Base-by-base conservation (phyloP, 495 filamentous ascomycete species). In the Mytilinidion resinicola region DNA sequence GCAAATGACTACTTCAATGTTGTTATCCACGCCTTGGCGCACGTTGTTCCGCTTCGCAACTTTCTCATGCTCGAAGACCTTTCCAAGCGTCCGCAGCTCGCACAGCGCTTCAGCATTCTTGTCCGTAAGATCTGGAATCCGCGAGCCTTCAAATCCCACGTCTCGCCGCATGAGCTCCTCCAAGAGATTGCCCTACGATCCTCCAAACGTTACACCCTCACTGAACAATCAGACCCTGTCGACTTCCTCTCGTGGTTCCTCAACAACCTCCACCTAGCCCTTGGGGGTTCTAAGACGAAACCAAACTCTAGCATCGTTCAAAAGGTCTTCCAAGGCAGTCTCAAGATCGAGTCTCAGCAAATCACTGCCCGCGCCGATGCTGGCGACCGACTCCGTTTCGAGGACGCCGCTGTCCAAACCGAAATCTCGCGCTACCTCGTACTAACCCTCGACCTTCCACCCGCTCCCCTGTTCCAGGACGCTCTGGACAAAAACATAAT, bases 1-100 rank as follows among this genome's bases (percentile, higher is more conserved):
- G 90, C 89, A 49, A 99, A 99, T 73, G 93, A 99, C 73, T 99
- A 97, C 73, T 79, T 97, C 63, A 99, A 99, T 68, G 92, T 96
- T 7, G 83, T 96, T 7, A 84, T 93, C n/a, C 95, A 99, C 67
- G 84, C 93, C 11, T 79, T 99, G 12, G 85, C 91, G 1, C 93
- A 99, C 73, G 89, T 96, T 20, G 72, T 84, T 5, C 93, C 95
- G 1, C 78, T 99, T 51, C 87, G 95, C 35, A 96, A 97, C 68
- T 96, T 82, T 73, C 85, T 96, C 72, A 85, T 99, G 68, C 82
- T 96, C 4, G 90, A 96, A 72, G 80, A 88, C 59, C 79, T 90
- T 53, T 78, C 78, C 69, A 72, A 37, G 64, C 77, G 75, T 47
- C 80, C 83, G 9, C 79, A 86, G 57, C 71, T 86, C 20, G 82